Evolutionary conservation across 148 eudicot genomes (phyloP), one percentile per base, ranked within the genome.

Genomic region (Cornus controversa): DNA sequence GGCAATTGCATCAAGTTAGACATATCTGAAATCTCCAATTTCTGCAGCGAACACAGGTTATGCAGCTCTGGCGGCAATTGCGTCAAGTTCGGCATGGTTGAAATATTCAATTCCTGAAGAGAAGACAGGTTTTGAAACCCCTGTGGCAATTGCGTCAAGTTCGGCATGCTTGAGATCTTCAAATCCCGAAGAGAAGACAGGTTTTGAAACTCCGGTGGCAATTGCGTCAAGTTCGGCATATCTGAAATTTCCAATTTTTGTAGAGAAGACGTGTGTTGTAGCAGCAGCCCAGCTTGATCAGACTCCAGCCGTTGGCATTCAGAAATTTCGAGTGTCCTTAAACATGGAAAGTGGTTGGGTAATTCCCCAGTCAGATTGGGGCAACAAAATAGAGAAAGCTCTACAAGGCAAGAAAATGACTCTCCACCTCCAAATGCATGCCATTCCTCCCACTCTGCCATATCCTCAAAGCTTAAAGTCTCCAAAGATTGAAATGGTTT

Each of bases 401-500:
- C 15, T 25, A 24, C 3, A 65, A 65, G 67, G 0, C 6, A 5
- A 25, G 67, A 65, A 13, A n/a, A n/a, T n/a, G n/a, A 58, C 64
- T 58, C 64, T 58, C 23, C 64, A 58, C 15, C 73, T 28, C 73
- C 73, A n/a, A 22, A 28, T 14, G 23, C 4, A 47, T 40, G 1
- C 75, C 75, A 72, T 57, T 42, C 62, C 75, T 53, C 15, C 75
- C 75, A 72, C 65, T 60, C 62, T 14, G 3, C 1, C 75, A 72
- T 72, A 27, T 72, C 26, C 18, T 50, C 20, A 15, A 72, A 72
- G 15, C 54, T 7, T 28, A 70, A 10, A 0, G 9, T 70, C 34
- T 70, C 57, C 10, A 70, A 24, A 11, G 73, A 34, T 26, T 26
- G 60, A 71, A 71, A 27, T n/a, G 64, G 23, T n/a, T 58, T n/a